Evolutionary conservation across 495 filamentous ascomycete genomes (phyloP), one percentile per base, ranked within the genome.

Genomic region (Cercophora samala): DNA sequence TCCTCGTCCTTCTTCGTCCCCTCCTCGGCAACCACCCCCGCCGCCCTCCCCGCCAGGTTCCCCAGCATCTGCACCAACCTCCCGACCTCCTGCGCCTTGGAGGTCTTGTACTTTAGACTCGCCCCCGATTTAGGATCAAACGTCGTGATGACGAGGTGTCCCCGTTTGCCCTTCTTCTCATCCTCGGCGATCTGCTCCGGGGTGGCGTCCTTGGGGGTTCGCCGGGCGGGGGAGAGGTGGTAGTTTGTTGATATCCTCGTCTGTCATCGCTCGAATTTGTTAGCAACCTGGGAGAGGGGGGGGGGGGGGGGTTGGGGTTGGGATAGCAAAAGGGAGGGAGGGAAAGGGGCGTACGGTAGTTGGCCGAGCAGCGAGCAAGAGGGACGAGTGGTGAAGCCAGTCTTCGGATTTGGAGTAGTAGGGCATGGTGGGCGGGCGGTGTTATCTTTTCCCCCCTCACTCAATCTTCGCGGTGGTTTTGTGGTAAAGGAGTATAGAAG

Each of bases 41-140:
- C 86, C 82, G 93, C 91, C 66, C 83, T 78, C 65, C 82, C 79
- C 6, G 87, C 89, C 72, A 94, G 74, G 65, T 84, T 82, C 1
- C 91, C 91, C 68, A 98, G 72, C 53, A 86, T 86, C 42, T 87
- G 87, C 54, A 98, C 85, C 75, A 98, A 76, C 42, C 95, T 81
- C 2, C 88, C 86, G 4, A 99, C 94, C 76, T 97, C 93, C 19
- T 91, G 91, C n/a, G 88, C 89, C 73, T 96, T 96, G 76, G 90
- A 87, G 19, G 95, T 97, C 73, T 86, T 85, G 80, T 97, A 99
- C 78, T 97, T 96, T 42, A 99, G 85, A 64, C 89, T 88, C 59
- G 87, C 86, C 69, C 95, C 95, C 15, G 89, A 88, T 26, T 77
- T 77, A 0, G 95, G 91, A 77, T 97, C 93, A 82, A 87, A 99